Percentiles rank a stretch among this genome's conserved stretches.
Evolutionary conservation across 2,329 filamentous ascomycete species (phyloP).

Genomic region (Akanthomyces uredinophilus): DNA sequence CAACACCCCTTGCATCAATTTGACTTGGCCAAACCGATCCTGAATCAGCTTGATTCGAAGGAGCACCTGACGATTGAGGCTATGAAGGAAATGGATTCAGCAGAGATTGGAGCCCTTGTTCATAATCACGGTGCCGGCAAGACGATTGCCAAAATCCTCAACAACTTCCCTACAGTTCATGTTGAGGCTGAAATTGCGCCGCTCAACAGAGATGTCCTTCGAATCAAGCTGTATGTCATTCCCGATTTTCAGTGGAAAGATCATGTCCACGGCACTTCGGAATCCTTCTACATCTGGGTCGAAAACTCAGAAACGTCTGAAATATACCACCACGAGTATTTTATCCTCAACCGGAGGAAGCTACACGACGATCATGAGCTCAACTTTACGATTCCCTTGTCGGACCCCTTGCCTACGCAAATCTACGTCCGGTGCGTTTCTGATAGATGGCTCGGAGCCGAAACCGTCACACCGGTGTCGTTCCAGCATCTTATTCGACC

Average conservation of each 20-base stretch:
- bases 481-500: constrained; percentile 97
- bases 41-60: constrained; percentile 82
- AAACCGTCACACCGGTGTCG: constrained; percentile 90
- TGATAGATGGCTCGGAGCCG: constrained; percentile 92
- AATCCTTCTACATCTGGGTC: constrained; percentile 98
- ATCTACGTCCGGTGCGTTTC: constrained; percentile 95
- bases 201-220: constrained; percentile 85
- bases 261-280: constrained; percentile 84
- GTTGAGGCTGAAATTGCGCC: constrained; percentile 94
- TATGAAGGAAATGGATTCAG: constrained; percentile 86
- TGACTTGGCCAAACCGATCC: constrained; percentile 75
- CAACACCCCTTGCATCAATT: constrained; percentile 95
- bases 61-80: constrained; percentile 70
- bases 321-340: constrained; percentile 97
- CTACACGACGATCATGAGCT: constrained; percentile 94
- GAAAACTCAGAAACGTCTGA: constrained; percentile 97
- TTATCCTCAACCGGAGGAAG: constrained; percentile 86
- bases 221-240: constrained; percentile 80
- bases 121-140: constrained; percentile 85
- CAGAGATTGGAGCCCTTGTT: constrained; percentile 85
- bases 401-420: constrained; percentile 88
- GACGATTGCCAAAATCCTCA: constrained; percentile 73
- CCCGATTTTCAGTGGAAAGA: constrained; percentile 96
- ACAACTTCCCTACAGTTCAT: constrained; percentile 86
- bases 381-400: constrained; percentile 93